phyloP scores from a whole-genome alignment of 2,329 filamentous ascomycete species.

The Neopestalotiopsis sp. region DNA sequence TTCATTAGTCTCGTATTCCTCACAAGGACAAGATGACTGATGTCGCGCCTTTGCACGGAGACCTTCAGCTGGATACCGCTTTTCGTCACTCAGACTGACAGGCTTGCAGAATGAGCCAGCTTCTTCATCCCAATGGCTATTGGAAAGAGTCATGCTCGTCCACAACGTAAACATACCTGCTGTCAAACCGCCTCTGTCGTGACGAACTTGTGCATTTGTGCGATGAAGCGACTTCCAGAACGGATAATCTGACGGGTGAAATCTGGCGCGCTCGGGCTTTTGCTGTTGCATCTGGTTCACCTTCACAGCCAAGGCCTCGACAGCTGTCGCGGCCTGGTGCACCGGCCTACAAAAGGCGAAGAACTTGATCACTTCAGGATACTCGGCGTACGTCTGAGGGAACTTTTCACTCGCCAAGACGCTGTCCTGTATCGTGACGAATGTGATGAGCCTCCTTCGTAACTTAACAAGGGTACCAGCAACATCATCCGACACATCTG shows the following conservation, averaged over 20 bases:
- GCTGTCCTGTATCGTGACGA: slow-evolving; percentile 51
- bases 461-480: slow-evolving; percentile 44
- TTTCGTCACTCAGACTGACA: no score
- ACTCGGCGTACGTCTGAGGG: slow-evolving; percentile 49
- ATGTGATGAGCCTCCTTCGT: slow-evolving; percentile 47
- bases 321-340: slow-evolving; percentile 53
- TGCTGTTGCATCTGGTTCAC: slow-evolving; percentile 52
- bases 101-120: no score
- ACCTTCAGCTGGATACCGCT: no score
- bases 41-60: no score
- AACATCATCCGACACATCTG: slow-evolving; percentile 47
- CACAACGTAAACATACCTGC: slow-evolving; percentile 45
- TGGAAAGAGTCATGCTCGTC: background rate
- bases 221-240: slow-evolving; percentile 57
- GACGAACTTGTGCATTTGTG: slow-evolving; percentile 61
- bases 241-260: slow-evolving; percentile 59
- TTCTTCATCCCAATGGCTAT: no score
- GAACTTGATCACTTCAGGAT: slow-evolving; percentile 55
- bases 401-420: slow-evolving; percentile 51
- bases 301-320: slow-evolving; percentile 52
- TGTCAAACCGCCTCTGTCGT: slow-evolving; percentile 63
- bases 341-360: slow-evolving; percentile 62
- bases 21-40: no score
- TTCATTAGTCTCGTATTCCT: background rate
- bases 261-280: slow-evolving; percentile 41